Evolutionary conservation across 148 eudicot species (phyloP).

Genomic region (Hydrangea macrophylla): DNA sequence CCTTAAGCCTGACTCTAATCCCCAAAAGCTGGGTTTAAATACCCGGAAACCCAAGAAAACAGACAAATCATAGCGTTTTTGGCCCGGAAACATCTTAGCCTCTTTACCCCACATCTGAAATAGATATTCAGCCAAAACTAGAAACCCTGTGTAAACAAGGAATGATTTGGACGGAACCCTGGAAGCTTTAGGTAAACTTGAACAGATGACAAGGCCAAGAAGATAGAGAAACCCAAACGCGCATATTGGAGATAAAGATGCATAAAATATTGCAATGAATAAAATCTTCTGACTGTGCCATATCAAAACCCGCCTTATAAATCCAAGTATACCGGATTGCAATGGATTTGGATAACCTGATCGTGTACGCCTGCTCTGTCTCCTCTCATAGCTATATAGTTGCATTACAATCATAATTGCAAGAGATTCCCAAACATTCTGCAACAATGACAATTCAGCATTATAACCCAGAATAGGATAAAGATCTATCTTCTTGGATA

Average conservation of each 20-base stretch:
- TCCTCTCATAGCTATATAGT: slow-evolving; percentile 95
- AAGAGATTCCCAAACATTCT: slow-evolving; percentile 86
- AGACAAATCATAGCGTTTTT: slow-evolving; percentile 57
- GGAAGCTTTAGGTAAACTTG: slow-evolving; percentile 79
- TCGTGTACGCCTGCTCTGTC: slow-evolving; percentile 62
- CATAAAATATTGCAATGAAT: slow-evolving; percentile 73
- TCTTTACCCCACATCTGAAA: slow-evolving; percentile 94
- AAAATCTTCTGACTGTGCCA: slow-evolving; percentile 95
- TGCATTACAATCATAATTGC: slow-evolving; percentile 96
- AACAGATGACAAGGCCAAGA: slow-evolving; percentile 69
- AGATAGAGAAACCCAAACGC: slow-evolving; percentile 82
- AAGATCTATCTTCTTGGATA: slow-evolving; percentile 66
- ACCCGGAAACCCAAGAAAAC: slow-evolving; percentile 67
- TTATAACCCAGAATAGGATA: slow-evolving; percentile 62
- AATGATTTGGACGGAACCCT: slow-evolving; percentile 82
- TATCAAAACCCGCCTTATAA: slow-evolving; percentile 70
- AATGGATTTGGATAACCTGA: slow-evolving; percentile 43
- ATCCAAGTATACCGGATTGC: slow-evolving; percentile 62
- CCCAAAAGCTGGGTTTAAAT: slow-evolving; percentile 72
- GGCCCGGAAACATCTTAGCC: slow-evolving; percentile 91
- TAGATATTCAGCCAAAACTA: slow-evolving; percentile 71
- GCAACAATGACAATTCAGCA: slow-evolving; percentile 59
- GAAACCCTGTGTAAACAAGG: slow-evolving; percentile 68
- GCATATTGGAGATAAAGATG: slow-evolving; percentile 88
- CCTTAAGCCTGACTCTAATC: slow-evolving; percentile 81